Conservation (phyloP, 148 eudicot genomes). For the Polygonum aviculare region DNA sequence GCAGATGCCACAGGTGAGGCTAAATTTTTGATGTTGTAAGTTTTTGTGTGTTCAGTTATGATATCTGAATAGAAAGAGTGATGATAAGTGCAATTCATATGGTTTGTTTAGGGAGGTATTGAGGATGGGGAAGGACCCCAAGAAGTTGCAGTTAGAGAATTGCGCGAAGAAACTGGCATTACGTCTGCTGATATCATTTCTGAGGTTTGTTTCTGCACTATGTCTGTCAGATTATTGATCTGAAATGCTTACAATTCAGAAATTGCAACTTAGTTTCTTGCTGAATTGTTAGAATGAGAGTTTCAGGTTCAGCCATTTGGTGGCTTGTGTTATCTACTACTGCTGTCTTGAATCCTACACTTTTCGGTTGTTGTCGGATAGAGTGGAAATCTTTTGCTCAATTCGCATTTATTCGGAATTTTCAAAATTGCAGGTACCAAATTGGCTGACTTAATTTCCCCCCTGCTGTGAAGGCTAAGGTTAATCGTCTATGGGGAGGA, state of each 20-base stretch:
- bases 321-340: background rate
- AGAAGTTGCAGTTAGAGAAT: constrained; percentile 74
- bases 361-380: background rate
- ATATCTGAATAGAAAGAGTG: background rate
- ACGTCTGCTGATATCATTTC: constrained; percentile 70
- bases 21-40: background rate
- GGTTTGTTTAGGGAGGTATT: constrained; percentile 57
- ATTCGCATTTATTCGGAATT: background rate
- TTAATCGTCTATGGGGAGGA: constrained; percentile 88
- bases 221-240: background rate
- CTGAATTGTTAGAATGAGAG: background rate
- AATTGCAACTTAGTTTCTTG: background rate
- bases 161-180: constrained; percentile 89
- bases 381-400: background rate
- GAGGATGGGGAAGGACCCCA: constrained; percentile 85
- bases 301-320: background rate
- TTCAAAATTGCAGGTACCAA: constrained; percentile 47
- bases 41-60: background rate
- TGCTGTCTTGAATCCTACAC: background rate
- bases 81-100: background rate
- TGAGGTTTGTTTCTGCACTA: constrained; percentile 34
- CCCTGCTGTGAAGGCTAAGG: constrained; percentile 91
- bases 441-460: constrained; percentile 93
- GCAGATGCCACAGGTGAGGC: constrained; percentile 97
- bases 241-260: background rate